Percentiles rank a stretch among this genome's conserved stretches.
Evolutionary conservation across 202 grass and related monocot genomes (phyloP).

Genomic region (Setaria italica): DNA sequence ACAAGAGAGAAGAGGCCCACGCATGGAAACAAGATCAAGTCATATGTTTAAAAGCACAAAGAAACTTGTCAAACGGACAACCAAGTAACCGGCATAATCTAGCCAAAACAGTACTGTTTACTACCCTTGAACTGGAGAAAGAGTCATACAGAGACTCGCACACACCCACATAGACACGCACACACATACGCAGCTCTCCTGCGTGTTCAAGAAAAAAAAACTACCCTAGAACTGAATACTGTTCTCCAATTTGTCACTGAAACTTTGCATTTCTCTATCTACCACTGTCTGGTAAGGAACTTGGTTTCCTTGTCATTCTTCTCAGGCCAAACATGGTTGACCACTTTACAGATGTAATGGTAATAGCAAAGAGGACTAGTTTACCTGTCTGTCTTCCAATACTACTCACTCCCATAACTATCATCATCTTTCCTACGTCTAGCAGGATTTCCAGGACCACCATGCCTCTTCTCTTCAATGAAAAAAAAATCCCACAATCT

Average conservation of each 20-base stretch:
- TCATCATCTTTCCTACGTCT: neutral
- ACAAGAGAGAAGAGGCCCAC: conserved; percentile 29
- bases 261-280: neutral
- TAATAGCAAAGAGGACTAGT: neutral
- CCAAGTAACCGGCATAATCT: neutral
- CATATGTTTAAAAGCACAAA: neutral
- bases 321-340: neutral
- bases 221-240: neutral
- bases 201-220: too few relatives aligned
- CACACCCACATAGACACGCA: too few relatives aligned
- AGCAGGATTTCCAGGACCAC: neutral
- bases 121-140: neutral
- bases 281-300: neutral
- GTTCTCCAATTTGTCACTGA: neutral
- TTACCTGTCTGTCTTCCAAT: neutral
- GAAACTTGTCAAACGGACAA: neutral
- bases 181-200: too few relatives aligned
- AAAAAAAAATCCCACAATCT: neutral
- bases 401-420: neutral
- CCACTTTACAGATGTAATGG: neutral
- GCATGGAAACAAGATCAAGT: conserved; percentile 2
- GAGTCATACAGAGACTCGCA: too few relatives aligned
- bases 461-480: neutral
- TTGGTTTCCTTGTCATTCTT: neutral
- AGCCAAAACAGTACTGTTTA: neutral